phyloP scores from a whole-genome alignment of 805 yeast species.

The Vanderwaltozyma verrucispora region DNA sequence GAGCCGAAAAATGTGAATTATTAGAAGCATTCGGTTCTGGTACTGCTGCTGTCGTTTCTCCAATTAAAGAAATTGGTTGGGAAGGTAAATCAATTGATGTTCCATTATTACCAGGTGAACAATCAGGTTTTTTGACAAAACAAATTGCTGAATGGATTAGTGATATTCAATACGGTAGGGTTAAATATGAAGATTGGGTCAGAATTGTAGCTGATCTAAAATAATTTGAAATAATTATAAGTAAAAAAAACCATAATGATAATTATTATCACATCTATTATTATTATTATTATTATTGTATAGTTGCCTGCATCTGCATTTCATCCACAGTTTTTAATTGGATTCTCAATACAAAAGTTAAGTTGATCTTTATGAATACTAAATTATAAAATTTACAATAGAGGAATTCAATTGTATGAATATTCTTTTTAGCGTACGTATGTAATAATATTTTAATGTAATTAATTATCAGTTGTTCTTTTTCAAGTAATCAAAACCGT shows the following conservation, averaged over 20 bases:
- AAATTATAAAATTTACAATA: too few species aligned
- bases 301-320: too few species aligned
- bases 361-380: too few species aligned
- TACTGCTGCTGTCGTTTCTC: slow-evolving; percentile 95
- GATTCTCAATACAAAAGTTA: too few species aligned
- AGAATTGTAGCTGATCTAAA: slow-evolving; percentile 28
- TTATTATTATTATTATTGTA: too few species aligned
- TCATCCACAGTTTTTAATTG: too few species aligned
- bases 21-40: slow-evolving; percentile 96
- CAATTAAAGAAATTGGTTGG: slow-evolving; percentile 82
- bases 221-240: not conserved
- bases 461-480: too few species aligned
- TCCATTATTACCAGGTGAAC: slow-evolving; percentile 72
- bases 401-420: too few species aligned
- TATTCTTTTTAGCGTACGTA: too few species aligned
- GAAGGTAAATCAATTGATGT: slow-evolving; percentile 60
- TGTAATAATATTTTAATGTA: too few species aligned
- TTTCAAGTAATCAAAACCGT: too few species aligned
- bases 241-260: slow-evolving; percentile 4
- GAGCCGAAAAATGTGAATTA: slow-evolving; percentile 69
- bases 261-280: too few species aligned
- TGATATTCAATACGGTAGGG: slow-evolving; percentile 83
- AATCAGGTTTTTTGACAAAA: slow-evolving; percentile 69
- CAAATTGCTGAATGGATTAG: slow-evolving; percentile 77
- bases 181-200: slow-evolving; percentile 48